phyloP scores from a whole-genome alignment of 2,329 filamentous ascomycete genomes.

The Plectosphaerella cucumerina region DNA sequence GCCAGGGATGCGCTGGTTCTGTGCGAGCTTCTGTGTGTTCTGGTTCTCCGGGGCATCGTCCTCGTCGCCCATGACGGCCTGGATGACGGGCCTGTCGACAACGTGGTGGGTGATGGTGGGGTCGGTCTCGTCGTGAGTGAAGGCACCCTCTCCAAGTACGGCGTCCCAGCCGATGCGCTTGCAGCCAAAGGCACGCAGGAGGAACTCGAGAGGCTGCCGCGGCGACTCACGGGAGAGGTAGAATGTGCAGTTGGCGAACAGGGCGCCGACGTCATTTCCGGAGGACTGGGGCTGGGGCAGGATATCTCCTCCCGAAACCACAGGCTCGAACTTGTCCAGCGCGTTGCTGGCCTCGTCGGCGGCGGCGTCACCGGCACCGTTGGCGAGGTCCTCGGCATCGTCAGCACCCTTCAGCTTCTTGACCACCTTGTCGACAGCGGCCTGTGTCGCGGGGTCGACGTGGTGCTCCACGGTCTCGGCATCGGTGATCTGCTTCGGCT shows the following conservation, averaged over 20 bases:
- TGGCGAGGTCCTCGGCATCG: constrained; percentile 35
- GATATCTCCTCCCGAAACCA: constrained; percentile 78
- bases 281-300: constrained; percentile 72
- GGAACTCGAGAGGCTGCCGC: constrained; percentile 83
- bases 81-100: constrained; percentile 80
- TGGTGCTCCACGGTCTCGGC: constrained; percentile 44
- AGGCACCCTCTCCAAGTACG: constrained; percentile 86
- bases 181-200: constrained; percentile 91
- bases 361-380: constrained; percentile 31
- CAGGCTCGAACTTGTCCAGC: constrained; percentile 89
- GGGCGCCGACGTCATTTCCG: constrained; percentile 62
- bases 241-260: constrained; percentile 87
- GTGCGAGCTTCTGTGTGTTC: constrained; percentile 52
- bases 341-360: constrained; percentile 45
- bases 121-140: constrained; percentile 84
- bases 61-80: constrained; percentile 48
- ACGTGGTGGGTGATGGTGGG: constrained; percentile 93
- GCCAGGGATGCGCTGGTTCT: constrained; percentile 78
- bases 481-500: constrained; percentile 47
- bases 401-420: constrained; percentile 59
- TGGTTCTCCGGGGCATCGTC: constrained; percentile 53
- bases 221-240: constrained; percentile 93
- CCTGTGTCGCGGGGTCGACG: constrained; percentile 59
- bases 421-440: constrained; percentile 65
- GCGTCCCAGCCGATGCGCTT: constrained; percentile 94